These are phyloP conservation scores for Anthoceros angustus DNA, from an alignment of 225 moss, liverwort and hornwort genomes.

Conservation along the genomic window DNA sequence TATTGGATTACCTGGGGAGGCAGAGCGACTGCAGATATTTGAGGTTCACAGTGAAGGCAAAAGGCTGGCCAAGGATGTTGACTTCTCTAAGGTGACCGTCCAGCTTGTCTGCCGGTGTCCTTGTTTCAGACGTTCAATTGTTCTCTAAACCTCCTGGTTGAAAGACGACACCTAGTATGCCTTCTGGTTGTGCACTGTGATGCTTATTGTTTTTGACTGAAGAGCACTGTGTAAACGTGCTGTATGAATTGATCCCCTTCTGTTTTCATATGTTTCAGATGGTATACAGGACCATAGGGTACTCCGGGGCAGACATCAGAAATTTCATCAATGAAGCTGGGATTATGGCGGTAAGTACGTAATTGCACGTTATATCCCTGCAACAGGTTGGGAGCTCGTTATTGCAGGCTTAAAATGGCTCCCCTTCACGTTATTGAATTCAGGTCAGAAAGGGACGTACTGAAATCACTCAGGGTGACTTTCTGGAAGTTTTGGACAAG, in stretches of 20 bases:
- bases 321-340: conserved; percentile 97
- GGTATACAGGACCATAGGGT: conserved; percentile 86
- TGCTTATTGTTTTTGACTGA: no score
- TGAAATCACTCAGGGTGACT: conserved; percentile 69
- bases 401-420: conserved; percentile 5
- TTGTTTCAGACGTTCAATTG: no score
- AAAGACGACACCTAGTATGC: no score
- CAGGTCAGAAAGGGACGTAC: conserved; percentile 88
- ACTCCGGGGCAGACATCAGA: conserved; percentile 96
- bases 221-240: no score
- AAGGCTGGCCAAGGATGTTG: conserved; percentile 62
- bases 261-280: conserved; percentile 38
- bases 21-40: conserved; percentile 77
- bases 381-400: background rate
- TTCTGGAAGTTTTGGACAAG: conserved; percentile 74
- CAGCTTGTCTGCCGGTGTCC: background rate
- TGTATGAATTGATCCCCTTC: background rate
- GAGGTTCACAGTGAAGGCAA: conserved; percentile 90
- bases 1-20: conserved; percentile 88
- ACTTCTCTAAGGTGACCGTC: conserved; percentile 59
- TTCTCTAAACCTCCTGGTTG: no score
- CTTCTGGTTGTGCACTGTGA: no score
- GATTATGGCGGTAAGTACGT: conserved; percentile 82
- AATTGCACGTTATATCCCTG: background rate
- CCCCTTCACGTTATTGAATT: conserved; percentile 3